Percentiles rank a stretch among this genome's conserved stretches.
Evolutionary conservation across 2,329 filamentous ascomycete genomes (phyloP).

Genomic region (Epichloe hybrida): DNA sequence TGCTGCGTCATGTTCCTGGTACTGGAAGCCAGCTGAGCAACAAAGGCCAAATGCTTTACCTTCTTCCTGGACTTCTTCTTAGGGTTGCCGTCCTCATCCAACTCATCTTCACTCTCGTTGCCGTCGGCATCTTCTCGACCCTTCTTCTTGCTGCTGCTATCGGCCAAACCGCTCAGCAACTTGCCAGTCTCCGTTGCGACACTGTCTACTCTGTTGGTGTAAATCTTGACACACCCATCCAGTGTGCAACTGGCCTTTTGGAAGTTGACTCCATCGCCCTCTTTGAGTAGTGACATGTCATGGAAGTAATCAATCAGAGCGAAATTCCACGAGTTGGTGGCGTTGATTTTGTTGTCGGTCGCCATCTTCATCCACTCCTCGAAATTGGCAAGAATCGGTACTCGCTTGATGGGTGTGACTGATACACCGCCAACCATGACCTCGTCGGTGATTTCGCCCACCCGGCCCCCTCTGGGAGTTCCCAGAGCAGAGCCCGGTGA

Average conservation of each 20-base stretch:
- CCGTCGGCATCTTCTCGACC: constrained; percentile 53
- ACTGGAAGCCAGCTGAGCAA: neutral
- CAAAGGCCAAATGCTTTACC: constrained; percentile 29
- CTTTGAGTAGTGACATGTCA: constrained; percentile 93
- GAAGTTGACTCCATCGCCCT: constrained; percentile 95
- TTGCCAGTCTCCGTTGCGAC: constrained; percentile 96
- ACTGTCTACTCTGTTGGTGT: constrained; percentile 95
- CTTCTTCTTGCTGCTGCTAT: constrained; percentile 64
- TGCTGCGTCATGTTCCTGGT: neutral
- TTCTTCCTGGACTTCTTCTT: constrained; percentile 60
- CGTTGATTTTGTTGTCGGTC: constrained; percentile 98
- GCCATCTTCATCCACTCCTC: constrained; percentile 99
- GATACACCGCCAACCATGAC: constrained; percentile 58
- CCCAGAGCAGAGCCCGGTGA: constrained; percentile 40
- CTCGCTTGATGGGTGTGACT: constrained; percentile 90
- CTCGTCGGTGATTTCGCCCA: constrained; percentile 37
- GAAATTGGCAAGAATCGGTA: constrained; percentile 92
- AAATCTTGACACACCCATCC: constrained; percentile 97
- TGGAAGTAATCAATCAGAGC: constrained; percentile 99
- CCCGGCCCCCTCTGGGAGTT: constrained; percentile 32
- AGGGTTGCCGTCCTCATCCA: constrained; percentile 46
- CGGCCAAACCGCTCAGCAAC: constrained; percentile 81
- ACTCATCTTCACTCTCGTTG: constrained; percentile 51
- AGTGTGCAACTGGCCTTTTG: constrained; percentile 96
- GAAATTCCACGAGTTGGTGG: constrained; percentile 97